Evolutionary conservation across 148 eudicot species (phyloP).

Genomic region (Nepenthes mirabilis): DNA sequence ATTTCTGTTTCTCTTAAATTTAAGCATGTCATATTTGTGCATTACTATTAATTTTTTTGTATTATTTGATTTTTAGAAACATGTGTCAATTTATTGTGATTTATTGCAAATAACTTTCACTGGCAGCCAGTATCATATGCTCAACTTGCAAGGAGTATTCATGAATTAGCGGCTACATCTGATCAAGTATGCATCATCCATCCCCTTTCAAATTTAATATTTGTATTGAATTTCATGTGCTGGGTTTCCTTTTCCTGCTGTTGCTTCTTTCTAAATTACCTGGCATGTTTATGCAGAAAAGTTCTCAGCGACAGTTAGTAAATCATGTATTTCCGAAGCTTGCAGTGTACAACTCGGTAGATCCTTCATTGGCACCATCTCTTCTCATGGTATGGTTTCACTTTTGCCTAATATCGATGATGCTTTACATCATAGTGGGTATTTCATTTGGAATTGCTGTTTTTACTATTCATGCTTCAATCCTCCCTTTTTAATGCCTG

Average conservation of each 20-base stretch:
- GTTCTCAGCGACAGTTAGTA: slow-evolving; percentile 76
- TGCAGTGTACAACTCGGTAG: slow-evolving; percentile 99
- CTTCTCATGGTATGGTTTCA: slow-evolving; percentile 72
- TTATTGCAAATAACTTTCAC: not conserved
- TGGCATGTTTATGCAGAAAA: slow-evolving; percentile 51
- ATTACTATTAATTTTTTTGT: not conserved
- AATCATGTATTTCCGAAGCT: slow-evolving; percentile 98
- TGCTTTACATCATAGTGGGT: not conserved
- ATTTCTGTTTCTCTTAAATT: not conserved
- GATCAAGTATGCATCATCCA: slow-evolving; percentile 54
- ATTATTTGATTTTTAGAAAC: not conserved
- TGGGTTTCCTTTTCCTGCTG: not conserved
- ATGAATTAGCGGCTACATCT: slow-evolving; percentile 81
- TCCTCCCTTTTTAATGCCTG: not conserved
- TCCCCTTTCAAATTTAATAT: not conserved
- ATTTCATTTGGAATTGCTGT: not conserved
- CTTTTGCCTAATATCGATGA: not conserved
- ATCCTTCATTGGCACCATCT: slow-evolving; percentile 95
- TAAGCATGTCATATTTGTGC: not conserved
- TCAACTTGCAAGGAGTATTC: slow-evolving; percentile 96
- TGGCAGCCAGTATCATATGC: slow-evolving; percentile 93
- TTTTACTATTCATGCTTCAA: not conserved
- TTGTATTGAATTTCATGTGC: too few species aligned
- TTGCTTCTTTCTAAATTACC: not conserved
- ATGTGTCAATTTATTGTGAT: not conserved